Evolutionary conservation across 2,329 filamentous ascomycete genomes (phyloP).

Genomic region (Leptographium lundbergii): DNA sequence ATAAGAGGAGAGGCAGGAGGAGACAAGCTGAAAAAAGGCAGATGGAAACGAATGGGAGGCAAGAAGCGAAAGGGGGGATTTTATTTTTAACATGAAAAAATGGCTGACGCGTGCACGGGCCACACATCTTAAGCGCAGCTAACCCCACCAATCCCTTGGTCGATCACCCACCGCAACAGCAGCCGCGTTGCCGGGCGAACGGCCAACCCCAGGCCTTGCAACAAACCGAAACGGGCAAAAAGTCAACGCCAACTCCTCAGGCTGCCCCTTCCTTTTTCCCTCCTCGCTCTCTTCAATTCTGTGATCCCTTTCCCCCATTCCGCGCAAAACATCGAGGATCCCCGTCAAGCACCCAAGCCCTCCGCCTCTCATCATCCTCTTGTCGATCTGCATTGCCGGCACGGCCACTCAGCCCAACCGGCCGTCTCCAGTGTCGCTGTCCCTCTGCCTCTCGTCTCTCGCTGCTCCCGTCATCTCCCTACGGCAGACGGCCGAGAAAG

Average conservation of each 20-base stretch:
- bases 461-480: neutral
- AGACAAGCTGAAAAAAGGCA: too few species aligned
- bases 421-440: neutral
- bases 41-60: too few species aligned
- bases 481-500: too few species aligned
- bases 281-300: neutral
- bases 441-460: neutral
- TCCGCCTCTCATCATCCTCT: neutral
- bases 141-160: too few species aligned
- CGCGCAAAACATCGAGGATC: neutral
- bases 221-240: constrained; percentile 10
- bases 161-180: constrained; percentile 4
- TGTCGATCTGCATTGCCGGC: too few species aligned
- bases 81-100: too few species aligned
- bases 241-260: constrained; percentile 6
- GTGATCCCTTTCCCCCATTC: neutral
- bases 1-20: constrained; percentile 4
- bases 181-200: constrained; percentile 11
- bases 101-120: too few species aligned
- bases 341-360: too few species aligned
- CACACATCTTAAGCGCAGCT: too few species aligned
- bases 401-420: neutral
- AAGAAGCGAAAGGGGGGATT: too few species aligned
- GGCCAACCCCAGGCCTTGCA: neutral
- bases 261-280: neutral